These are phyloP conservation scores for Lactifluus echinatus DNA, from an alignment of 768 basidiomycete genomes.

Conservation along the genomic window DNA sequence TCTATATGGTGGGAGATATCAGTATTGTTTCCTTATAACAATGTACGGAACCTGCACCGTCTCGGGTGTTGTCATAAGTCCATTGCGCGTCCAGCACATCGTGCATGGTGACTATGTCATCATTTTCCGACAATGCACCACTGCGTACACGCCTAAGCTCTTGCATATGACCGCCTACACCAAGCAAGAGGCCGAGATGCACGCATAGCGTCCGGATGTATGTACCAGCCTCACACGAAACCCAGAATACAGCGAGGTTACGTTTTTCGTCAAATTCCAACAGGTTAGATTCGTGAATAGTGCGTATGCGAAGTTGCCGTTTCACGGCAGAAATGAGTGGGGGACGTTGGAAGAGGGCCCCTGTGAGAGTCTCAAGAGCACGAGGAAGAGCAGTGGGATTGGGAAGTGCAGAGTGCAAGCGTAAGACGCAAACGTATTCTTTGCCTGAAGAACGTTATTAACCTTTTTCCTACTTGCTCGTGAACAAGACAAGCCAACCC, in stretches of 20 bases:
- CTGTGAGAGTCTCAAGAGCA: constrained; percentile 92
- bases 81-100: constrained; percentile 99
- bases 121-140: constrained; percentile 95
- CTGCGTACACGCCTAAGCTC: constrained; percentile 90
- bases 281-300: constrained; percentile 92
- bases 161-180: constrained; percentile 99
- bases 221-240: constrained; percentile 97
- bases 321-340: constrained; percentile 99
- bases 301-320: constrained; percentile 93
- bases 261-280: constrained; percentile 97
- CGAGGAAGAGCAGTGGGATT: constrained; percentile 83
- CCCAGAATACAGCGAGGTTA: constrained; percentile 96
- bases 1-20: constrained; percentile 44
- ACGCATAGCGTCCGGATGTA: constrained; percentile 96
- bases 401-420: constrained; percentile 76
- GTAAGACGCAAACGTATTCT: constrained; percentile 95
- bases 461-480: not conserved
- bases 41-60: constrained; percentile 45
- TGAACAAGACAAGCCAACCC: constrained; percentile 21
- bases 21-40: constrained; percentile 3
- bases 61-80: constrained; percentile 94
- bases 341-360: constrained; percentile 97
- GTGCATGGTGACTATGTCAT: constrained; percentile 99
- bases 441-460: constrained; percentile 49
- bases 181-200: constrained; percentile 86